These are phyloP conservation scores for Globisporangium megalacanthum DNA, from an alignment of 352 stramenopile species.

Conservation along the genomic window DNA sequence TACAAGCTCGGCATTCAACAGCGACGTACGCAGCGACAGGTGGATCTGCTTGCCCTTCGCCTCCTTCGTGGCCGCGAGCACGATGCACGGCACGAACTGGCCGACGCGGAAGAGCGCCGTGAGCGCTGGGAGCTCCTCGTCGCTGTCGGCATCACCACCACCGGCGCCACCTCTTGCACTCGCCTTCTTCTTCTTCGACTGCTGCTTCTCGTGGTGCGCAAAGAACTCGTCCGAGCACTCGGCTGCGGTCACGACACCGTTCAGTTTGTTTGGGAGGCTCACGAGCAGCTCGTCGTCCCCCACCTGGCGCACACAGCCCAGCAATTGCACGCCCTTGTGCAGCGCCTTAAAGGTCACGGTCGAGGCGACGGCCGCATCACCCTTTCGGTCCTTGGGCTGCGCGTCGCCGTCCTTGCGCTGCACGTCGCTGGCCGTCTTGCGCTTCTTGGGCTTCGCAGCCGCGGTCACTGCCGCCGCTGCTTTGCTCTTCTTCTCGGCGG, in stretches of 20 bases:
- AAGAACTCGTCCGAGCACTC: constrained; percentile 83
- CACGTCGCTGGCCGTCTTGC: constrained; percentile 19
- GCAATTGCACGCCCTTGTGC: constrained; percentile 62
- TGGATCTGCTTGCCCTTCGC: constrained; percentile 84
- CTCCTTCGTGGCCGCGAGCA: constrained; percentile 70
- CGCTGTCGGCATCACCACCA: constrained; percentile 3
- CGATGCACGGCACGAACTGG: constrained; percentile 84
- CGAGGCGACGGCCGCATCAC: constrained; percentile 19
- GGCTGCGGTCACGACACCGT: constrained; percentile 79
- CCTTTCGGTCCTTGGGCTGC: constrained; percentile 16
- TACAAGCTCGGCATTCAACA: constrained; percentile 79
- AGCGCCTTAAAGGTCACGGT: constrained; percentile 70
- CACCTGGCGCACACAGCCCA: constrained; percentile 89
- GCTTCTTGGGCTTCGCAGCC: constrained; percentile 27
- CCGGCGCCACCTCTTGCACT: constrained; percentile 2
- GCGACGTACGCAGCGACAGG: constrained; percentile 81
- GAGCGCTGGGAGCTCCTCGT: constrained; percentile 39
- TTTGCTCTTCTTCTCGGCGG: constrained; percentile 20
- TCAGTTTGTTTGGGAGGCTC: constrained; percentile 92
- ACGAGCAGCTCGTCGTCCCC: constrained; percentile 81
- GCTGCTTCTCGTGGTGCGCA: constrained; percentile 19
- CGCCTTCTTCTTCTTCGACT: constrained; percentile 27
- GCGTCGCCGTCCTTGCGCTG: constrained; percentile 7
- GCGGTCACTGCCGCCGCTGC: neutral
- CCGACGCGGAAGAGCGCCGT: constrained; percentile 60